Percentiles rank a stretch among this genome's conserved stretches.
phyloP scores from a whole-genome alignment of 2,329 filamentous ascomycete genomes.

The Geosmithia putterillii region DNA sequence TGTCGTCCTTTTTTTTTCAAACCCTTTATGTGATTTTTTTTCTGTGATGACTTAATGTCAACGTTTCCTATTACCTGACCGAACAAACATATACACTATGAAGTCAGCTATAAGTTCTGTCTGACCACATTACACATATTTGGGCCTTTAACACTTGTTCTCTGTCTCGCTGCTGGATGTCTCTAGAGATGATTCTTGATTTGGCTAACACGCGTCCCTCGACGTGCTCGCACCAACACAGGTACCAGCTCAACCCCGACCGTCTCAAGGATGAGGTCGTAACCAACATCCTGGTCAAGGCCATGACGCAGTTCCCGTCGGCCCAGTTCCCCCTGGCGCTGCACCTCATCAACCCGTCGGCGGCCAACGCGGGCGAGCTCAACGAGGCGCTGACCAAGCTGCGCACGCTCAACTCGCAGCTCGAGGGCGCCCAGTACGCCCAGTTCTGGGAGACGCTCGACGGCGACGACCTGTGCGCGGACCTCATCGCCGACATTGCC shows the following conservation, averaged over 20 bases:
- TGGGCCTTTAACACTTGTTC: not conserved
- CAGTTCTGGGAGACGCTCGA: constrained; percentile 90
- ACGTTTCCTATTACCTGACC: constrained; percentile 99
- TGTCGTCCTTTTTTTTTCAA: constrained; percentile 2
- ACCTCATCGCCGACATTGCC: constrained; percentile 84
- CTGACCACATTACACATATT: constrained; percentile 4
- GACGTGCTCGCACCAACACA: constrained; percentile 22
- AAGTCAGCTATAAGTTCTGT: constrained; percentile 41
- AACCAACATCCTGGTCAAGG: constrained; percentile 98
- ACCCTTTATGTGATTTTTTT: constrained; percentile 6
- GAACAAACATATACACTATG: constrained; percentile 39
- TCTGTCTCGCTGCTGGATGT: not conserved
- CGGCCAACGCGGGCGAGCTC: constrained; percentile 55
- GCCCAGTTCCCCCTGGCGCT: constrained; percentile 91
- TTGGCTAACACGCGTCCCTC: constrained; percentile 49
- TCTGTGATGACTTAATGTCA: constrained; percentile 60
- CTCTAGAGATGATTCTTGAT: constrained; percentile 39
- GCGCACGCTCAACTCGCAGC: constrained; percentile 68
- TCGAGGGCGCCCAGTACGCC: constrained; percentile 81
- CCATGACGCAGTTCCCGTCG: constrained; percentile 91
- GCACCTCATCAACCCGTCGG: constrained; percentile 80
- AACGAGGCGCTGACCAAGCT: constrained; percentile 88
- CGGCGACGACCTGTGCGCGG: constrained; percentile 89
- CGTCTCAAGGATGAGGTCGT: constrained; percentile 92
- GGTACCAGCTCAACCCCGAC: constrained; percentile 99